Evolutionary conservation across 106 monocot species (phyloP).

Genomic region (Phalaenopsis aphrodite): DNA sequence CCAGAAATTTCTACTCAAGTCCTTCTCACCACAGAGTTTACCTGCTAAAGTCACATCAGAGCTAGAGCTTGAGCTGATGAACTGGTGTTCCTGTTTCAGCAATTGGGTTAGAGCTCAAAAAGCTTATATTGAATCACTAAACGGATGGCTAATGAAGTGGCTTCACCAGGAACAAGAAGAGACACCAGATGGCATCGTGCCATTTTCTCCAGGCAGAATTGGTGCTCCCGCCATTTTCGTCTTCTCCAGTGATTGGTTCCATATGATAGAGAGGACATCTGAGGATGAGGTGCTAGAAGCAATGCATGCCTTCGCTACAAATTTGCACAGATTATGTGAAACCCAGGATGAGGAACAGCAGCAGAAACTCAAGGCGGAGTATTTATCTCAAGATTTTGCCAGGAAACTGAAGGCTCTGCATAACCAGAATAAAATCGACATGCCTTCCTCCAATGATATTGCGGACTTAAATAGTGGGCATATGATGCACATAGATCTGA

Average conservation of each 20-base stretch:
- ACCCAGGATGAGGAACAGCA: conserved; percentile 52
- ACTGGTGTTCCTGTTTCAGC: conserved; percentile 61
- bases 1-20: conserved; percentile 35
- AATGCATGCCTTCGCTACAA: conserved; percentile 40
- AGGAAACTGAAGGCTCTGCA: conserved; percentile 38
- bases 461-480: conserved; percentile 11
- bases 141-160: conserved; percentile 67
- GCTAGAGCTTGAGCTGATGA: conserved; percentile 57
- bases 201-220: conserved; percentile 58
- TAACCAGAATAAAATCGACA: conserved; percentile 20
- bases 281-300: conserved; percentile 34
- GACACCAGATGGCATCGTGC: conserved; percentile 49
- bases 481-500: conserved; percentile 25
- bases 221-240: conserved; percentile 72
- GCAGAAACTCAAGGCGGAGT: conserved; percentile 56
- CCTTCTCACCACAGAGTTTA: conserved; percentile 12
- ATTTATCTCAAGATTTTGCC: conserved; percentile 54
- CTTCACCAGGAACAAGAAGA: conserved; percentile 58
- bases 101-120: conserved; percentile 64
- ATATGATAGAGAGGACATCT: conserved; percentile 35
- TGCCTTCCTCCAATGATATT: conserved; percentile 8
- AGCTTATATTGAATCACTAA: conserved; percentile 44
- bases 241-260: conserved; percentile 57
- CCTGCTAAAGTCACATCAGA: conserved; percentile 44
- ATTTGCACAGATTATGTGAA: conserved; percentile 41